Evolutionary conservation across 2,329 filamentous ascomycete genomes (phyloP).

Genomic region (Colletotrichum ledebouriae): DNA sequence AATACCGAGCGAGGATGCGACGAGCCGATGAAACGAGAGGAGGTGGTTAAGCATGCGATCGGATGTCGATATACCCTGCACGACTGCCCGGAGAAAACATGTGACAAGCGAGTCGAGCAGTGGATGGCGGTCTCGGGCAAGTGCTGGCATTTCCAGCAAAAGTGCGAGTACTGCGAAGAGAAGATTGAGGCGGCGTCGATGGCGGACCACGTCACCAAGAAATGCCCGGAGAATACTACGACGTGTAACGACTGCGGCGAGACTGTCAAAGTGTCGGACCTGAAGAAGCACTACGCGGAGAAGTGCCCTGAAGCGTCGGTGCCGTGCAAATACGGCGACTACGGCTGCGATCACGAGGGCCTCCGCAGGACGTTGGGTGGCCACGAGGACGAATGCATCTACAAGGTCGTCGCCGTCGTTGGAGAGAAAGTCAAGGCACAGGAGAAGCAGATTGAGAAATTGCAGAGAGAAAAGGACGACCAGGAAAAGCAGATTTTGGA

Average conservation of each 20-base stretch:
- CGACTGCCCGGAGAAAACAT: conserved; percentile 67
- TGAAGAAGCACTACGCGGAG: conserved; percentile 61
- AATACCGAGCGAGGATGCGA: conserved; percentile 65
- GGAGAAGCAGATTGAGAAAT: conserved; percentile 61
- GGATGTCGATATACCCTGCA: conserved; percentile 69
- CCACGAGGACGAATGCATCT: conserved; percentile 65
- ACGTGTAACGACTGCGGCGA: conserved; percentile 64
- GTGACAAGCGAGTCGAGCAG: conserved; percentile 64
- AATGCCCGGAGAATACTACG: conserved; percentile 62
- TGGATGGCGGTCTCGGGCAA: conserved; percentile 55
- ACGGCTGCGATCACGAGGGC: conserved; percentile 61
- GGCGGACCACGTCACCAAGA: conserved; percentile 57
- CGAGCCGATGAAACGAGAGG: conserved; percentile 64
- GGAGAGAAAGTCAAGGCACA: conserved; percentile 62
- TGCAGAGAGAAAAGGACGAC: conserved; percentile 52
- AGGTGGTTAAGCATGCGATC: conserved; percentile 68
- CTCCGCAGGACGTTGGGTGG: conserved; percentile 57
- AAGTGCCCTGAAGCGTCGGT: conserved; percentile 59
- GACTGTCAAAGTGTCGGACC: conserved; percentile 58
- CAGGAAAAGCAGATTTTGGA: conserved; percentile 53
- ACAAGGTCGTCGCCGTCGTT: conserved; percentile 66
- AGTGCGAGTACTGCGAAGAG: conserved; percentile 68
- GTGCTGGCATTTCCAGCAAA: conserved; percentile 67
- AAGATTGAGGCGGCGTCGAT: conserved; percentile 63
- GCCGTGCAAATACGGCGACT: conserved; percentile 62